Evolutionary conservation across 768 basidiomycete species (phyloP), one percentile per base, ranked within the genome.

Genomic region (Guyanaporus albipodus): DNA sequence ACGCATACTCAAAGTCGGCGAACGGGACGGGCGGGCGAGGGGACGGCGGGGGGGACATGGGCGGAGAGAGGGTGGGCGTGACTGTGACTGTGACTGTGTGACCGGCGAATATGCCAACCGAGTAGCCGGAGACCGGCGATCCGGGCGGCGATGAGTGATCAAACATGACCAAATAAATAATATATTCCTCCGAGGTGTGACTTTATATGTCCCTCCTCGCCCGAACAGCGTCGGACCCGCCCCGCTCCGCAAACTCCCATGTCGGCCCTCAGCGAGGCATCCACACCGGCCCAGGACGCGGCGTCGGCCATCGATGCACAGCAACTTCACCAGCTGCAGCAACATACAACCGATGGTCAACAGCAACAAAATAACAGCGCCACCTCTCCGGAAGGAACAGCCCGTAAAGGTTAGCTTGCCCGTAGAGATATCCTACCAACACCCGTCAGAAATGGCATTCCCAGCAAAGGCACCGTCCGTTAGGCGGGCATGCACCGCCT

Each of bases 391-490:
- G 69, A 61, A 15, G 67, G 63, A 39, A 39, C 59, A 23, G 50
- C 69, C 57, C 73, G 86, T 55, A 87, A 87, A 74, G 77, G 85
- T 85, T 60, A 62, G 78, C 75, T 50, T 50, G 44, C 27, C 42
- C 39, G 45, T 53, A 50, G 49, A 44, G 38, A 24, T 28, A 47
- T 38, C 38, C 29, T 50, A 42, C 36, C 40, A 41, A 5, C 43
- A n/a, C 32, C 49, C 33, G 46, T 55, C 53, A 48, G 54, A 41
- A 38, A 23, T 4, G 28, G n/a, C 43, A 33, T 53, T 38, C 46
- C 40, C 62, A 87, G 85, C 85, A 50, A 88, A 90, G 68, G 84
- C 83, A 35, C 86, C 87, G 26, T 88, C 86, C 35, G 87, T 88
- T 44, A 79, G 87, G 53, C 75, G 87, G 52, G 87, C 87, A 1